A percentile compares a stretch with the other conserved stretches of the same genome.
phyloP scores from a whole-genome alignment of 495 filamentous ascomycete genomes.

The Darksidea phi region DNA sequence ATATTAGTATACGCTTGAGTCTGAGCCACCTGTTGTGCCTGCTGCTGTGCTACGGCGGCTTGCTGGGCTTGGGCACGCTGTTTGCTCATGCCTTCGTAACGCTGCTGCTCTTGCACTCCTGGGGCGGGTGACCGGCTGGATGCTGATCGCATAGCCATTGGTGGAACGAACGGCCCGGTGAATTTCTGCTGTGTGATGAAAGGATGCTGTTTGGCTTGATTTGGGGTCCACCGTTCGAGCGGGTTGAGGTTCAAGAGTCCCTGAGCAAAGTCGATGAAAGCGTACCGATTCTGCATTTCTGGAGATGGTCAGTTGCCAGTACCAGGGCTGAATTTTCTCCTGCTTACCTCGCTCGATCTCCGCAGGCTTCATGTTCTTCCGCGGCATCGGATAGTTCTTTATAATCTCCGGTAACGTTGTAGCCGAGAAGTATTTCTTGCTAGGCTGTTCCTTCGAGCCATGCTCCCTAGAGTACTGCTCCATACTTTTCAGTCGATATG shows the following conservation, averaged over 20 bases:
- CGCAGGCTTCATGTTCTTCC: conserved; percentile 98
- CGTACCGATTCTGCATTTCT: conserved; percentile 98
- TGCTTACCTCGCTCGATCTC: conserved; percentile 91
- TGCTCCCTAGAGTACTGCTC: conserved; percentile 96
- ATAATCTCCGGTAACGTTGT: conserved; percentile 95
- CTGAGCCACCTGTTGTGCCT: conserved; percentile 51
- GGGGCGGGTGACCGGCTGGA: conserved; percentile 84
- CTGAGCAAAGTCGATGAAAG: conserved; percentile 99
- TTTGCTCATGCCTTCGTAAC: conserved; percentile 87
- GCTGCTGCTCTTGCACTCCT: conserved; percentile 95
- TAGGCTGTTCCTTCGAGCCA: conserved; percentile 94
- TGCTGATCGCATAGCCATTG: conserved; percentile 89
- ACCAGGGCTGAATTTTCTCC: background rate
- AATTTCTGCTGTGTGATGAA: conserved; percentile 99
- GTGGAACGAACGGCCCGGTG: conserved; percentile 93
- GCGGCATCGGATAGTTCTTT: conserved; percentile 92
- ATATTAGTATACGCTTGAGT: conserved; percentile 57
- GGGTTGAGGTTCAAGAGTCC: conserved; percentile 93
- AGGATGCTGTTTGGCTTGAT: conserved; percentile 94
- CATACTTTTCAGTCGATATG: conserved; percentile 91
- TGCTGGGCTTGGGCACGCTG: conserved; percentile 64
- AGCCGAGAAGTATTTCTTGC: conserved; percentile 98
- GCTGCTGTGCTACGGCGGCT: conserved; percentile 51
- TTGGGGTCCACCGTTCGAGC: conserved; percentile 94
- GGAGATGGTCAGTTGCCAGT: conserved; percentile 27